Conservation (phyloP, 169 alveolate species). For the Plasmodium gonderi region DNA sequence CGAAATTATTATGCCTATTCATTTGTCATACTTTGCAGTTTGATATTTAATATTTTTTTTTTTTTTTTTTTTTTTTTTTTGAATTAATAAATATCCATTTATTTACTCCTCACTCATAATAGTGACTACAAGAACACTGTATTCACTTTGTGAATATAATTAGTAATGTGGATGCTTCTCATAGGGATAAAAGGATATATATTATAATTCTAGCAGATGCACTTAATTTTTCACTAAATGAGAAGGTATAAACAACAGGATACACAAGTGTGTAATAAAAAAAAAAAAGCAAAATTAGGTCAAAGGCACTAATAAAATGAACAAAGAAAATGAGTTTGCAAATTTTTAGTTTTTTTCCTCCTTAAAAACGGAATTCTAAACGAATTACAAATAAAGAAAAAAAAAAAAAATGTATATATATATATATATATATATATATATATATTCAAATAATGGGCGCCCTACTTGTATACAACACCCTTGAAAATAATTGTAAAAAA, state of each 20-base stretch:
- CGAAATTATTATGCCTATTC: neutral
- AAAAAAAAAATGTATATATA: neutral
- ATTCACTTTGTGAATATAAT: neutral
- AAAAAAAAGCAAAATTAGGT: neutral
- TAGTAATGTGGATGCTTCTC: neutral
- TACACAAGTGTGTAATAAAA: neutral
- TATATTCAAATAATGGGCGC: constrained; percentile 2
- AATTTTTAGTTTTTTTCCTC: neutral
- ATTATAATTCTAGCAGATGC: neutral
- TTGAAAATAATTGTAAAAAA: neutral
- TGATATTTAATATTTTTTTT: too few relatives aligned
- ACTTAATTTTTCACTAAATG: neutral
- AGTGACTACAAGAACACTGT: neutral
- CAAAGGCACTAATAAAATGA: neutral
- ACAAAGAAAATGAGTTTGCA: neutral
- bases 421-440: too few relatives aligned
- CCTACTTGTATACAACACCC: neutral
- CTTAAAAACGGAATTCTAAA: neutral
- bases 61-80: too few relatives aligned
- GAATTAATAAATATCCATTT: neutral
- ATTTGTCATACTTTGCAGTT: neutral
- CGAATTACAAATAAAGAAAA: neutral
- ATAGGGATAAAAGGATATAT: neutral
- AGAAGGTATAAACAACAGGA: neutral
- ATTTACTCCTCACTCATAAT: neutral